Conservation (phyloP, 2,329 filamentous ascomycete species). For the Claviceps pazoutovae region DNA sequence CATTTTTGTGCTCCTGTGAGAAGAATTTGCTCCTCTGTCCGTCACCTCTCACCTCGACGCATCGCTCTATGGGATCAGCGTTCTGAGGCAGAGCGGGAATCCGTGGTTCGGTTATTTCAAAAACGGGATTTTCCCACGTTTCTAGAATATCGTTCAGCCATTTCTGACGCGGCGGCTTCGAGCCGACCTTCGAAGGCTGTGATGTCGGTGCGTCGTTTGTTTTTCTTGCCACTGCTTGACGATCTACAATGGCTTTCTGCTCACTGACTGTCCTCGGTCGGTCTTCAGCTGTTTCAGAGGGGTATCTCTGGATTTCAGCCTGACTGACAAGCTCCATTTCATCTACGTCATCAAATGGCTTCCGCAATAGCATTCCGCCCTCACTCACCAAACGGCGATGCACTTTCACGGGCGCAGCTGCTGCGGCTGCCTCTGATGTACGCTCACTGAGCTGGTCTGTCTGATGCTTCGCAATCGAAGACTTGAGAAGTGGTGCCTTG, state of each 20-base stretch:
- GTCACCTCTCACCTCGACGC: conserved; percentile 1
- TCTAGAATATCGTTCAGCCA: conserved; percentile 50
- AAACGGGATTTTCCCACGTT: conserved; percentile 66
- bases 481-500: conserved; percentile 5
- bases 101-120: conserved; percentile 32
- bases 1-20: conserved; percentile 3
- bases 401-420: neutral
- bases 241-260: neutral
- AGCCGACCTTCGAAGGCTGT: conserved; percentile 2
- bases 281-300: neutral
- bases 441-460: neutral
- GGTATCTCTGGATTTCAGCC: too few species aligned
- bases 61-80: neutral
- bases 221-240: neutral
- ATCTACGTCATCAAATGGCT: conserved; percentile 28
- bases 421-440: too few species aligned
- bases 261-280: neutral
- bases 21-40: conserved; percentile 5
- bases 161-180: conserved; percentile 13
- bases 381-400: conserved; percentile 22
- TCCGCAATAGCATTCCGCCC: conserved; percentile 27
- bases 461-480: neutral
- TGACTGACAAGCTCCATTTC: neutral
- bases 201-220: neutral
- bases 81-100: conserved; percentile 29